Evolutionary conservation across 345 rosid genomes (phyloP).

Genomic region (Heritiera fomes): DNA sequence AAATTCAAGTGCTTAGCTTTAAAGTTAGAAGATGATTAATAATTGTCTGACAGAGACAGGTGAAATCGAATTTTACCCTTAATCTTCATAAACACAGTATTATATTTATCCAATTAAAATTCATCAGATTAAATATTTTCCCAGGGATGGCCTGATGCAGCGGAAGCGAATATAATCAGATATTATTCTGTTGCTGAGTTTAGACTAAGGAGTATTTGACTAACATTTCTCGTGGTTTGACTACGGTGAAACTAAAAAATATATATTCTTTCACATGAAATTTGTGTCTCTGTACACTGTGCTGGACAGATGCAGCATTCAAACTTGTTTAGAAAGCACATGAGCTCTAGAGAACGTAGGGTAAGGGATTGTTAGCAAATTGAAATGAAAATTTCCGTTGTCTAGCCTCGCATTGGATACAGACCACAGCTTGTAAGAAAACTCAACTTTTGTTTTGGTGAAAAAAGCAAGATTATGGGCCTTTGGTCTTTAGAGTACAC

Average conservation of each 20-base stretch:
- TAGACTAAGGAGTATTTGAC: background rate
- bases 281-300: background rate
- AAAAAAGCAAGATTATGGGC: no score
- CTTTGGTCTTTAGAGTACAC: no score
- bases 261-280: background rate
- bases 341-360: background rate
- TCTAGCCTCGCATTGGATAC: background rate
- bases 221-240: background rate
- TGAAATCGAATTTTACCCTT: background rate
- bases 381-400: background rate
- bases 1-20: slow-evolving; percentile 11
- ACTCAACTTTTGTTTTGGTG: no score
- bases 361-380: background rate
- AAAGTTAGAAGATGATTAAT: slow-evolving; percentile 14
- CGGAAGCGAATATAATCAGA: background rate
- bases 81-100: background rate
- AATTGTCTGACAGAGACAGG: background rate
- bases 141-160: background rate
- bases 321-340: background rate
- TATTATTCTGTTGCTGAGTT: background rate
- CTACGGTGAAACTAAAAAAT: background rate
- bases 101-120: background rate
- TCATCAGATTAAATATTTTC: background rate
- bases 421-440: background rate
- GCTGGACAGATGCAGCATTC: background rate